These are phyloP conservation scores for Eucalyptus tenuipes DNA, from an alignment of 345 rosid genomes.

Conservation along the genomic window DNA sequence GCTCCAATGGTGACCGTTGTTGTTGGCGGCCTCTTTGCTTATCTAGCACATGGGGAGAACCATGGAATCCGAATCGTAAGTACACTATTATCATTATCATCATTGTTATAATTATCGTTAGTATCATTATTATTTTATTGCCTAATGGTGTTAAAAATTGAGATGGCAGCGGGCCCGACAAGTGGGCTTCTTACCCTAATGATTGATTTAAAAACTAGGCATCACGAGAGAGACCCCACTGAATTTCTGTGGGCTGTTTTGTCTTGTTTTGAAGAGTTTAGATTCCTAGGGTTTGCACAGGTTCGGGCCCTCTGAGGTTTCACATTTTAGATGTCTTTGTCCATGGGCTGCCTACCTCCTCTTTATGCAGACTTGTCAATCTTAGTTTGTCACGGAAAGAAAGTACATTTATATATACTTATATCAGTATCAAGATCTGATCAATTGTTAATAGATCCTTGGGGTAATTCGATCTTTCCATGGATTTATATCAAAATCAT, in stretches of 20 bases:
- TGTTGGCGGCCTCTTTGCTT: constrained; percentile 59
- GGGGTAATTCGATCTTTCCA: background rate
- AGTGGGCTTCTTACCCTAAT: background rate
- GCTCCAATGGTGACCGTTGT: constrained; percentile 69
- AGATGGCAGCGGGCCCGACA: background rate
- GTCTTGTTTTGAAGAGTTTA: background rate
- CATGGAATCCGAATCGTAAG: constrained; percentile 70
- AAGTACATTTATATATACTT: background rate
- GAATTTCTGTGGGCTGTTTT: background rate
- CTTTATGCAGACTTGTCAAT: background rate
- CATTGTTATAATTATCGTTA: background rate
- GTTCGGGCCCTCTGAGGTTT: background rate
- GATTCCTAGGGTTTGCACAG: background rate
- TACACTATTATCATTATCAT: background rate
- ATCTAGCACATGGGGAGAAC: constrained; percentile 32
- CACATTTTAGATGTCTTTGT: background rate
- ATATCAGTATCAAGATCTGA: background rate
- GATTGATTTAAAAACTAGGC: background rate
- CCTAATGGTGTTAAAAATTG: background rate
- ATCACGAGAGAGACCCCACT: background rate
- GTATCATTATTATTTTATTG: background rate
- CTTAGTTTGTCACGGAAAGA: background rate
- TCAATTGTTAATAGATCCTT: background rate
- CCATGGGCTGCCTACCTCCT: background rate
- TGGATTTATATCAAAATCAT: background rate